Conservation (phyloP, 495 filamentous ascomycete species). For the Xylaria curta region DNA sequence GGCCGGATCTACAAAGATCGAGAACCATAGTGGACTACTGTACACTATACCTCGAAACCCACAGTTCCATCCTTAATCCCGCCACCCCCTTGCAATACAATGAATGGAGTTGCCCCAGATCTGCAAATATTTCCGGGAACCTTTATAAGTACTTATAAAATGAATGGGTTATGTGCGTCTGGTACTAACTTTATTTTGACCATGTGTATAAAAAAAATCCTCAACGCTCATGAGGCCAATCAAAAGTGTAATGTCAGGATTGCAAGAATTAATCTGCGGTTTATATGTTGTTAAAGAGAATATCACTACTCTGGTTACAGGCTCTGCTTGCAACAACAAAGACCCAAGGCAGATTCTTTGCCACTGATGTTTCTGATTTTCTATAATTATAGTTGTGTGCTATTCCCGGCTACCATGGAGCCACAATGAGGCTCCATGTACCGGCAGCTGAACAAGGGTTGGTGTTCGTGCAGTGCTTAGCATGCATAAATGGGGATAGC, state of each 20-base stretch:
- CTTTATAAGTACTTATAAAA: background rate
- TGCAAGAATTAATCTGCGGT: background rate
- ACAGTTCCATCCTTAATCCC: constrained; percentile 11
- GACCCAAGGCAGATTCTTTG: background rate
- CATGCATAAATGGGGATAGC: no score
- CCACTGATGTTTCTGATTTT: background rate
- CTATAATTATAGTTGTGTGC: constrained; percentile 7
- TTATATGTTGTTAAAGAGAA: background rate
- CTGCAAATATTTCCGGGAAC: background rate
- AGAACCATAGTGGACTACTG: background rate
- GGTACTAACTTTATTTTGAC: background rate
- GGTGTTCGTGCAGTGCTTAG: background rate
- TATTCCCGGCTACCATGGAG: background rate
- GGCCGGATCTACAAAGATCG: constrained; percentile 4
- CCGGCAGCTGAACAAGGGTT: background rate
- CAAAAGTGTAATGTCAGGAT: background rate
- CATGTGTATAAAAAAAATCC: background rate
- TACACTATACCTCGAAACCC: background rate
- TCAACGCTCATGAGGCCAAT: background rate
- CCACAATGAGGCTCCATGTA: background rate
- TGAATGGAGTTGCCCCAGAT: constrained; percentile 7
- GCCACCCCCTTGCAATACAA: background rate
- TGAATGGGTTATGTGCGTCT: background rate
- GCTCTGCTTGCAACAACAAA: background rate
- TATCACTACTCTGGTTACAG: background rate